phyloP scores from a whole-genome alignment of 257 asterid species.

The Cinchona pubescens region DNA sequence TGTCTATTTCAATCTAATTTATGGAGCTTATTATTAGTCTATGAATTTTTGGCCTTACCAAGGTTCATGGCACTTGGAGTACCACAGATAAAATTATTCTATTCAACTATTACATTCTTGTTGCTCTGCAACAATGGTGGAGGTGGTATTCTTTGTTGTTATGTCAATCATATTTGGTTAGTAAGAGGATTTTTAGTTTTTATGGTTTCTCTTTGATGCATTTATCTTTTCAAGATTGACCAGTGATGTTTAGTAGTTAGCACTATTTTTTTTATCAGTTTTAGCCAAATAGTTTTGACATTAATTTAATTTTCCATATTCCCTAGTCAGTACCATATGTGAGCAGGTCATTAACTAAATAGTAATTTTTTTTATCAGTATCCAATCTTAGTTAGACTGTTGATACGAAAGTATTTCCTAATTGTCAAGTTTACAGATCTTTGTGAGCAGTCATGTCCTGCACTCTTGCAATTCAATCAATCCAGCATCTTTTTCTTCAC shows the following conservation, averaged over 20 bases:
- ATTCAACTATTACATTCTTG: not conserved
- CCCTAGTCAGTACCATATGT: not conserved
- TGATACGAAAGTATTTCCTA: not conserved
- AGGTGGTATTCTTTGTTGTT: too few species aligned
- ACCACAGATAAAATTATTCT: not conserved
- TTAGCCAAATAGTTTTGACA: not conserved
- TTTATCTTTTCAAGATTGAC: not conserved
- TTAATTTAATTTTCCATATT: not conserved
- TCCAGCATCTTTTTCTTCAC: too few species aligned
- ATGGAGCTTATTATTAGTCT: not conserved
- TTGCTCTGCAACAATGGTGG: not conserved
- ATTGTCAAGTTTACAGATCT: not conserved
- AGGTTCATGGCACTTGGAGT: not conserved
- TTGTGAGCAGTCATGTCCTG: not conserved
- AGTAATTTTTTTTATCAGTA: too few species aligned
- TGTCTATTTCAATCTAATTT: not conserved
- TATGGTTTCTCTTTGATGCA: too few species aligned
- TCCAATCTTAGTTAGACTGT: too few species aligned
- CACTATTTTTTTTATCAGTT: too few species aligned
- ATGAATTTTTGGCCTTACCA: not conserved
- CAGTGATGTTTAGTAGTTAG: not conserved
- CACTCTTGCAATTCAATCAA: too few species aligned
- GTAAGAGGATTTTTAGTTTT: too few species aligned
- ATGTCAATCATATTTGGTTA: not conserved
- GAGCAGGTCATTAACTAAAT: too few species aligned